Base-by-base conservation (phyloP, 371 early-diverging fungal genomes). In the Choanephora cucurbitarum region DNA sequence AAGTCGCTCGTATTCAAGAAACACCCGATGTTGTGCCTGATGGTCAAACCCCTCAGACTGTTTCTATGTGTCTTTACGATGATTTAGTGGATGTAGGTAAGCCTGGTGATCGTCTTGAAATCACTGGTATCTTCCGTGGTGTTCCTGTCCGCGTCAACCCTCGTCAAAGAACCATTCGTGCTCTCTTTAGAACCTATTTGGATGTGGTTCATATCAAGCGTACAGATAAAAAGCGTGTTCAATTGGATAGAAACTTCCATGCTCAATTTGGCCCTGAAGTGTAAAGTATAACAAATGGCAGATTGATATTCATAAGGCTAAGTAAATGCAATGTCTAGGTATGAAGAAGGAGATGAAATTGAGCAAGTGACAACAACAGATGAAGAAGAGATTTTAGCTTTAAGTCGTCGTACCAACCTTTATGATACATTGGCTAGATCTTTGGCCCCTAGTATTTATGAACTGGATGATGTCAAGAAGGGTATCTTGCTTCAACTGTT, bases 21-120 rank as follows among this genome's bases (percentile, higher is more conserved):
- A 98, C 99, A 21, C 99, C 99, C 42, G 99, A 99, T 72, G 81
- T 87, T 39, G 94, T 98, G 19, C 99, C 99, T 21, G 99, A 99
- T 71, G 99, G 99, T 22, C 96, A 99, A 67, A 99, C 99, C 3
- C 99, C 99, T 19, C 95, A 98, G 70, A 92, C 99, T 1, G 92
- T 99, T 17, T 88, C 99, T 0, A 62, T 99, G 64, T 90, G 92
- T 49, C 62, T 91, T 50, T 95, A 95, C 67, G 97, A 97, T 62
- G 96, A 97, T 66, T 77, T 99, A 45, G 98, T 99, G 0, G 99
- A 99, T 72, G 85, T 88, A 18, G 81, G 89, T 44, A 93, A 96
- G 61, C 98, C 99, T 2, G 99, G 99, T 79, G 99, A 99, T 69
- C 45, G 73, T 28, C 69, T 99, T 28, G 95, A 95, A 67, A 81